Evolutionary conservation across 371 early-diverging fungal species (phyloP), one percentile per base, ranked within the genome.

Genomic region (Mortierella sp.): DNA sequence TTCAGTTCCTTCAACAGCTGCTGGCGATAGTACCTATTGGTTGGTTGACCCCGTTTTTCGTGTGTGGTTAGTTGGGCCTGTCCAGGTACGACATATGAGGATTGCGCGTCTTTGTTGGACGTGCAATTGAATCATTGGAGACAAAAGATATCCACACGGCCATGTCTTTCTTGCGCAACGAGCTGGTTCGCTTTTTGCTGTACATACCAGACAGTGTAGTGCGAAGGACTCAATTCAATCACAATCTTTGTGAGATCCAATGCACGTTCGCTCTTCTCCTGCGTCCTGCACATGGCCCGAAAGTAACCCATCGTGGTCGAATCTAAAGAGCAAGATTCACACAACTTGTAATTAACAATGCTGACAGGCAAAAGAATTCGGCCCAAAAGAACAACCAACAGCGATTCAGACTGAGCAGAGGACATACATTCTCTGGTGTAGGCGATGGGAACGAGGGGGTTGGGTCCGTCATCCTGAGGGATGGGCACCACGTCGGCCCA

Each of bases 141-240:
- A 6, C 43, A 40, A 2, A 6, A 40, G 2, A 40, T 40, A 4
- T 40, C 13, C 48, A 46, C 48, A 5, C 13, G 13, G 16, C 26
- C 11, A 5, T 59, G 59, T 19, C 14, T 5, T 5, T 14, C 16
- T 59, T 21, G 53, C 21, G 16, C 28, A 14, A 31, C 59, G 43
- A 64, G 10, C 43, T 55, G 13, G n/a, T n/a, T 28, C 53, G 0
- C 4, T 40, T 61, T 5, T 8, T 21, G 64, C 37, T 64, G 64
- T 64, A 53, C 48, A 50, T 92, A 96, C 99, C 99, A 99, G 26
- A 96, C 95, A 37, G 97, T 97, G 89, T 98, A 99, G 88, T 98
- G 98, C 10, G 96, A 96, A 37, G 98, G 96, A 86, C 97, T 98
- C 80, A 93, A 87, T 11, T 92, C 88, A 67, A 99, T 94, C 73